Conservation (phyloP, 306 rosid species). For the Parietaria judaica region DNA sequence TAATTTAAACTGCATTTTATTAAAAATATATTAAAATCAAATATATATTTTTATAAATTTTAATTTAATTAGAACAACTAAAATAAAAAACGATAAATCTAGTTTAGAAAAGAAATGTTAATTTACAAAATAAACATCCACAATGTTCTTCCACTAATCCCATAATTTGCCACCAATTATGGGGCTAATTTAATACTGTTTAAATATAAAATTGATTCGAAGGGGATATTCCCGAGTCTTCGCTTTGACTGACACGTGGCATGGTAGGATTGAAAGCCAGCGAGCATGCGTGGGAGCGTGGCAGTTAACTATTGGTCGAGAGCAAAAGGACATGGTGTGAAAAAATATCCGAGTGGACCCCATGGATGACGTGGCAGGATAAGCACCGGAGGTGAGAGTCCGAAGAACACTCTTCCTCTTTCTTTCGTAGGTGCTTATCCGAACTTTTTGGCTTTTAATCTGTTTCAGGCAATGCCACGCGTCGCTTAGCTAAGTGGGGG, state of each 20-base stretch:
- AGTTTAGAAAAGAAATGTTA: no score
- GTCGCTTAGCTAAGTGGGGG: constrained; percentile 26
- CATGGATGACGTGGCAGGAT: constrained; percentile 27
- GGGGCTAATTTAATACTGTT: no score
- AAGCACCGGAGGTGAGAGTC: constrained; percentile 22
- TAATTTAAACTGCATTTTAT: background rate
- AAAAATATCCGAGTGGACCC: constrained; percentile 6
- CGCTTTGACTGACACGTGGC: background rate
- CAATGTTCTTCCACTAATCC: no score
- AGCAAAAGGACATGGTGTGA: background rate
- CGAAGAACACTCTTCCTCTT: no score
- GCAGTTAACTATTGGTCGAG: background rate
- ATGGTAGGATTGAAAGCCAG: background rate
- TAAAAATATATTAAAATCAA: background rate
- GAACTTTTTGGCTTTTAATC: background rate
- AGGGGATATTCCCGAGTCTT: background rate
- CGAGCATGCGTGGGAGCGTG: background rate
- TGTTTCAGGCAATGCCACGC: constrained; percentile 42
- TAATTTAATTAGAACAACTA: no score
- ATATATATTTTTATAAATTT: no score
- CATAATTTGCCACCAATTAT: no score
- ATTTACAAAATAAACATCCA: no score
- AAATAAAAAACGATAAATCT: no score
- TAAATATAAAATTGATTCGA: no score
- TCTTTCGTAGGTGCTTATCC: background rate